A percentile compares a stretch with the other conserved stretches of the same genome.
These are phyloP conservation scores for Coemansia aciculifera DNA, from an alignment of 192 early-diverging fungal species.

Conservation along the genomic window DNA sequence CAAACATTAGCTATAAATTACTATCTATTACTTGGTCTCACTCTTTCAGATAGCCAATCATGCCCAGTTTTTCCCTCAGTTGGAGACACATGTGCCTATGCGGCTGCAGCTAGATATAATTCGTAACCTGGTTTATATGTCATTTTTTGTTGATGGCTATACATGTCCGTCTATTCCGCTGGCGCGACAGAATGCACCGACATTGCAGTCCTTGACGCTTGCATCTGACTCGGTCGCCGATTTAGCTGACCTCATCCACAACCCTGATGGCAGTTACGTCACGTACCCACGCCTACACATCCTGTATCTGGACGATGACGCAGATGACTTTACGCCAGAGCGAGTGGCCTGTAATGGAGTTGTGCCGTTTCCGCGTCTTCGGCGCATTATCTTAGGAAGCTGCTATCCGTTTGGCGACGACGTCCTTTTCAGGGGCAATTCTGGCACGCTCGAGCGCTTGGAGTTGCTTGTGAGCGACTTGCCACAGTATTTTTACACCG, in stretches of 20 bases:
- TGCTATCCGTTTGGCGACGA: slow-evolving; percentile 15
- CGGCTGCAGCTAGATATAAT: background rate
- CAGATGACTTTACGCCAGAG: background rate
- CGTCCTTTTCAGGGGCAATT: slow-evolving; percentile 6
- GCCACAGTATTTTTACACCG: background rate
- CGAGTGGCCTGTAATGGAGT: background rate
- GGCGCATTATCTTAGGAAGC: background rate
- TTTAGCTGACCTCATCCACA: background rate
- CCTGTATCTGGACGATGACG: background rate
- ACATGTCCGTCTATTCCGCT: background rate
- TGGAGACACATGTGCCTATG: background rate
- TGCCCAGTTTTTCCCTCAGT: too few relatives aligned
- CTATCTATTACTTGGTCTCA: background rate
- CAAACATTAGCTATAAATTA: too few relatives aligned
- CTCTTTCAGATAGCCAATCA: background rate
- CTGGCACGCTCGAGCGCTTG: background rate
- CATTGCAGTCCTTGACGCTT: background rate
- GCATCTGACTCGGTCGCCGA: background rate
- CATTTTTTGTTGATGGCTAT: background rate
- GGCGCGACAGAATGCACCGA: background rate
- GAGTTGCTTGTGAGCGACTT: background rate
- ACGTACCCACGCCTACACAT: background rate
- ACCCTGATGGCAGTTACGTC: background rate
- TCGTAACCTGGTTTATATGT: background rate
- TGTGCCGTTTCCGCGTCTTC: slow-evolving; percentile 13